These are phyloP conservation scores for Capsicum pubescens DNA, from an alignment of 257 asterid species.

Conservation along the genomic window DNA sequence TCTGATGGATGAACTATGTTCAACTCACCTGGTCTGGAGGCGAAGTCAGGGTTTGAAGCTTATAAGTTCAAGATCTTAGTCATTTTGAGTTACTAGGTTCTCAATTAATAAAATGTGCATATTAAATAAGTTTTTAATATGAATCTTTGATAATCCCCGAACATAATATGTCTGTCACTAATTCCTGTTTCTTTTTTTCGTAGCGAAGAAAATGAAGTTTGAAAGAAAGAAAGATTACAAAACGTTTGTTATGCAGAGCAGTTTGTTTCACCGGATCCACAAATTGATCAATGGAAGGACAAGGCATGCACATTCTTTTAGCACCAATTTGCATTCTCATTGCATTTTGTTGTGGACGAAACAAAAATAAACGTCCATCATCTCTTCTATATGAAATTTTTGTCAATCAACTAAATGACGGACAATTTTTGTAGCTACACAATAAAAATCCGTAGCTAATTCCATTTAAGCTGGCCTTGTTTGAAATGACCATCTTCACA, in stretches of 20 bases:
- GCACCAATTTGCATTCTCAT: slow-evolving; percentile 82
- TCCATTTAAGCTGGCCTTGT: slow-evolving; percentile 47
- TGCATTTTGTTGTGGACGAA: slow-evolving; percentile 76
- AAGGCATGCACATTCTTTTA: slow-evolving; percentile 79
- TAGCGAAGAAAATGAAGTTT: neutral
- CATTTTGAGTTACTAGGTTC: neutral
- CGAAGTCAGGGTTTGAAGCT: neutral
- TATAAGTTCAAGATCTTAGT: no score
- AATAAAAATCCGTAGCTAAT: no score
- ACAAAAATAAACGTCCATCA: slow-evolving; percentile 61
- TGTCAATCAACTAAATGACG: neutral
- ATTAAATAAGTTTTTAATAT: neutral
- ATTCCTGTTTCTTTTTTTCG: neutral
- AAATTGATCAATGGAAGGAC: slow-evolving; percentile 67
- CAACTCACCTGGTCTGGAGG: neutral
- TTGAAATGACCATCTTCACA: slow-evolving; percentile 48
- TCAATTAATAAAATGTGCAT: neutral
- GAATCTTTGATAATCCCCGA: neutral
- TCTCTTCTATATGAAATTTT: slow-evolving; percentile 44
- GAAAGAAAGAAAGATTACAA: slow-evolving; percentile 48
- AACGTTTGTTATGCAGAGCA: slow-evolving; percentile 68
- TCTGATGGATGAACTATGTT: neutral
- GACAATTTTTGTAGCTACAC: no score
- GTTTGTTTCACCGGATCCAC: slow-evolving; percentile 72
- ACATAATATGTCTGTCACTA: neutral